Base-by-base conservation (phyloP, 1,284 basidiomycete species). In the Phellopilus nigrolimitatus region DNA sequence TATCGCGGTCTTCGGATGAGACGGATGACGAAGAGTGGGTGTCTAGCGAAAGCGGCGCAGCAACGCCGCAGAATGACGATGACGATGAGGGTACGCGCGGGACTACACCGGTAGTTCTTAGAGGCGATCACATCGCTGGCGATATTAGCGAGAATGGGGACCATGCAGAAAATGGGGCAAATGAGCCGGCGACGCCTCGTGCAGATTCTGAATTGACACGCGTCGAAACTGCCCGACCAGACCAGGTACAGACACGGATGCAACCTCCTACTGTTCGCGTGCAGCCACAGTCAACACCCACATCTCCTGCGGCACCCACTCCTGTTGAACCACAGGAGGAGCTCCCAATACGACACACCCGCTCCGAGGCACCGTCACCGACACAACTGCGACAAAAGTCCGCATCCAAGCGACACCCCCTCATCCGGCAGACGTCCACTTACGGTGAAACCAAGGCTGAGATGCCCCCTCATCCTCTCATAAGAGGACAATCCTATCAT, bases 11-110 rank as follows among this genome's bases (percentile, higher is more conserved):
- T 54, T 70, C 71, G 47, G 70, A 66, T 43, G 71, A 65, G 21
- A 75, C 76, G 44, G 78, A 75, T 13, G 80, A 83, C 34, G 83
- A 79, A 15, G 86, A 81, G 55, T 87, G 84, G 83, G 73, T 84
- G 1, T 86, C 84, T 15, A 84, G 79, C 61, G 84, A 84, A 63
- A 87, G 83, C 59, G 84, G 83, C 12, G 81, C 78, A 1, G 82
- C 70, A 2, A 88, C 84, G 2, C 85, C 86, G 30, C 49, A 53
- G 7, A 75, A 74, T 54, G 64, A 61, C n/a, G 57, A 69, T 36
- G 70, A 70, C 49, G 62, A 60, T 43, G 64, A 65, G 52, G 58
- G 51, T n/a, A 58, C 62, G 21, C 49, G 51, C 19, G 49, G 49
- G 19, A 19, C 41, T 9, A 40, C 27, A 12, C 37, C 50, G 15